Base-by-base conservation (phyloP, 257 asterid genomes). In the Nicotiana knightiana region DNA sequence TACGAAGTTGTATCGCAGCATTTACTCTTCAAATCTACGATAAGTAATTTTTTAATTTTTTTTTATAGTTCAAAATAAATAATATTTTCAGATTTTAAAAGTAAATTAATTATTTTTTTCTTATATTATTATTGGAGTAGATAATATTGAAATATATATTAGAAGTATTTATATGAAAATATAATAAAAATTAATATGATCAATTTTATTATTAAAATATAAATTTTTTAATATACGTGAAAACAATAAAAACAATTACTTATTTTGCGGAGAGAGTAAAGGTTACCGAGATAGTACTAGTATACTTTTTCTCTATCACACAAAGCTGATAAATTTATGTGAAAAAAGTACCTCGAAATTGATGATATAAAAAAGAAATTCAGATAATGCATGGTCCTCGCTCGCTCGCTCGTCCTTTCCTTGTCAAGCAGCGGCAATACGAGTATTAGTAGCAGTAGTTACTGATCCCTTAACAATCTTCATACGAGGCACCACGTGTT, bases 301-400 rank as follows among this genome's bases (percentile, higher is more conserved):
- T 26, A 16, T 64, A 83, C 71, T 48, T 59, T 64, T 78, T 35
- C 46, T 79, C 84, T 55, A 80, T 13, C 83, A 82, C 68, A 62
- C 6, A 79, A 83, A 79, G 77, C 66, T 32, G 46, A 75, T 51
- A 48, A 75, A 21, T 82, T 81, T 84, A 82, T 82, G 28, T 77
- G 84, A 83, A 62, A 77, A 87, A 86, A 85, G 8, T 82, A 57
- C 85, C 85, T 87, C 51, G 67, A 32, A 66, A 16, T 70, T 75
- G 80, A 13, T 51, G 3, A 51, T 73, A 65, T 24, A 35, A 35
- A 8, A 35, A 73, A 8, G 28, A 3, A 9, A 3, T 26, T 75
- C 63, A 15, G 37, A 15, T 48, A 51, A 51, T 4, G 6, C 51
- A 53, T 75, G 63, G 63, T 48, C 43, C 53, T 51, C 28, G 16